phyloP scores from a whole-genome alignment of 2,329 filamentous ascomycete species.

The Ophiostoma pallidulum region DNA sequence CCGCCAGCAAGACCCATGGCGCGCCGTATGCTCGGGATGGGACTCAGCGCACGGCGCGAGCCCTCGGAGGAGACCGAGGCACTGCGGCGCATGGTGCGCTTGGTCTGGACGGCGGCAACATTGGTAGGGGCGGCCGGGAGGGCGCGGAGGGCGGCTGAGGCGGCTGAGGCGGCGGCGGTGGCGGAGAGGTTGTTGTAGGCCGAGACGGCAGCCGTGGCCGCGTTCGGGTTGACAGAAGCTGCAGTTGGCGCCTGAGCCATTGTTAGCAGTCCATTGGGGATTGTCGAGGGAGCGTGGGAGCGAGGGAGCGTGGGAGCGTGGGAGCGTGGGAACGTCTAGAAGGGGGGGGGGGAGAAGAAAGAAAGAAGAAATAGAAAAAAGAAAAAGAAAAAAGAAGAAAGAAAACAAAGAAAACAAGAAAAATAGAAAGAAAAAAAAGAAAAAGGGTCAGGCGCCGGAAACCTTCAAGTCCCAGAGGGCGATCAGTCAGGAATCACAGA shows the following conservation, averaged over 20 bases:
- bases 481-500: conserved; percentile 3
- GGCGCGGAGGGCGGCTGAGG: conserved; percentile 73
- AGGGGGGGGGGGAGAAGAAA: background rate
- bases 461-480: too few relatives aligned
- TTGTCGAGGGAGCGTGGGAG: too few relatives aligned
- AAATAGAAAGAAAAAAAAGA: conserved; percentile 1
- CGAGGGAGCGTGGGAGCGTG: background rate
- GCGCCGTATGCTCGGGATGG: conserved; percentile 12
- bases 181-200: conserved; percentile 80
- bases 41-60: conserved; percentile 14
- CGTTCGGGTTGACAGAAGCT: conserved; percentile 59
- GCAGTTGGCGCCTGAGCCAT: conserved; percentile 49
- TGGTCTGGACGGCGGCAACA: conserved; percentile 77
- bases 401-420: background rate
- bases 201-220: conserved; percentile 69
- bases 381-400: background rate
- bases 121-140: conserved; percentile 69
- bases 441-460: background rate
- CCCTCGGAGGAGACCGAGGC: conserved; percentile 60
- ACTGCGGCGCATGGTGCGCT: conserved; percentile 66
- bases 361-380: background rate
- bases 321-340: too few relatives aligned
- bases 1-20: conserved; percentile 5
- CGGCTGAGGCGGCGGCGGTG: conserved; percentile 78
- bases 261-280: conserved; percentile 14